Conservation (phyloP, 1,284 basidiomycete species). For the Ganoderma resinaceum region DNA sequence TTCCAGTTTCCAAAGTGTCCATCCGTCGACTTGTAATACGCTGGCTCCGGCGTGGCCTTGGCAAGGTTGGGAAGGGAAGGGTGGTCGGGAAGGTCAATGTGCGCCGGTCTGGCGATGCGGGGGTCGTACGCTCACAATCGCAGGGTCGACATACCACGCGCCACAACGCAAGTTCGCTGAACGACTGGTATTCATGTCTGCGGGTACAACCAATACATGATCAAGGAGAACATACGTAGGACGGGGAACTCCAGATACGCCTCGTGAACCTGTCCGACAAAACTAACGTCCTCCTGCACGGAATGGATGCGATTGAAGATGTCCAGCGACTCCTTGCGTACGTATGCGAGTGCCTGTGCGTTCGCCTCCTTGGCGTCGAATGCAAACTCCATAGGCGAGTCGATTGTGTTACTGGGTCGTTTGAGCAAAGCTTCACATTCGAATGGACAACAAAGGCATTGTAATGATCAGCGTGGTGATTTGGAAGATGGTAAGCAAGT, state of each 20-base stretch:
- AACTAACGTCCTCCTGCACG: conserved; percentile 77
- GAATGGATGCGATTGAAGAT: conserved; percentile 90
- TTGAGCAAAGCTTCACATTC: conserved; percentile 18
- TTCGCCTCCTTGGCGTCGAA: conserved; percentile 20
- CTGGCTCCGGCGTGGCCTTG: conserved; percentile 42
- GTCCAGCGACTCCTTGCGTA: conserved; percentile 75
- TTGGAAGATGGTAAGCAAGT: background rate
- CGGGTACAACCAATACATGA: background rate
- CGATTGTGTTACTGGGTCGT: background rate
- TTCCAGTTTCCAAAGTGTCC: conserved; percentile 90
- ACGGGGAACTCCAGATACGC: conserved; percentile 67
- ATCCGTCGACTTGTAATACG: conserved; percentile 98
- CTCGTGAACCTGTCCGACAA: conserved; percentile 66
- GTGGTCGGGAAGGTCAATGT: background rate
- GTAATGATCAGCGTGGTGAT: background rate
- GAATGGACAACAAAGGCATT: conserved; percentile 14
- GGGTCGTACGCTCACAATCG: conserved; percentile 49
- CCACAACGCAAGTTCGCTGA: conserved; percentile 93
- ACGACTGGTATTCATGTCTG: background rate
- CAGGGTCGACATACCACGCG: conserved; percentile 90
- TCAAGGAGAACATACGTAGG: conserved; percentile 58
- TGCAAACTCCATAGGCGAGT: background rate
- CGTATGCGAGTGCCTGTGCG: conserved; percentile 47
- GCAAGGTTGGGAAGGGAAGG: background rate
- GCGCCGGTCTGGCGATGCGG: background rate